These are phyloP conservation scores for Exidia glandulosa DNA, from an alignment of 768 basidiomycete species.

Conservation along the genomic window DNA sequence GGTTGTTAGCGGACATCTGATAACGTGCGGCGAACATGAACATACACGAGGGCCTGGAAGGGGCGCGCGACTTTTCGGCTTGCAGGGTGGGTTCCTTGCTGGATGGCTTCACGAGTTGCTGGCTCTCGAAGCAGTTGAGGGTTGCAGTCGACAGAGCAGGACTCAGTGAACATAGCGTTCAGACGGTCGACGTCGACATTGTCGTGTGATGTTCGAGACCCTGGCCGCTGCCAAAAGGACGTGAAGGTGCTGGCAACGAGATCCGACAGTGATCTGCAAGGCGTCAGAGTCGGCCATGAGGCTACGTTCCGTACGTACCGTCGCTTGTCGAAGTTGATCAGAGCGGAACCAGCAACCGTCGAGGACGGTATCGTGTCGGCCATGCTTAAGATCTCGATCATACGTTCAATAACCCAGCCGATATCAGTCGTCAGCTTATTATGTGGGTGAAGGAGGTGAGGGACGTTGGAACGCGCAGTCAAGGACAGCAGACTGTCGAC, in stretches of 20 bases:
- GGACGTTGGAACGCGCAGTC: conserved; percentile 37
- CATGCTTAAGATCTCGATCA: conserved; percentile 66
- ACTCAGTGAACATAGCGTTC: conserved; percentile 64
- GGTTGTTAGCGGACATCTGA: background rate
- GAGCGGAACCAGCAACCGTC: conserved; percentile 42
- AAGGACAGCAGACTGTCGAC: conserved; percentile 53
- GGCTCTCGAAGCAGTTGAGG: conserved; percentile 66
- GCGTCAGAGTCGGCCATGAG: conserved; percentile 7
- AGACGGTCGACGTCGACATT: conserved; percentile 65
- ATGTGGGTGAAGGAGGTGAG: conserved; percentile 28
- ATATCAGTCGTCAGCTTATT: conserved; percentile 60
- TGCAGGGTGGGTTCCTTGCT: conserved; percentile 27
- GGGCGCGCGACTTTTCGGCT: conserved; percentile 44
- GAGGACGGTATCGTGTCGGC: conserved; percentile 52
- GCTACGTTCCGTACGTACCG: conserved; percentile 37
- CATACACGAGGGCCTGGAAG: conserved; percentile 48
- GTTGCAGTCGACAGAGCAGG: conserved; percentile 51
- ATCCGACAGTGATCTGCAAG: conserved; percentile 50
- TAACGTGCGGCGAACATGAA: background rate
- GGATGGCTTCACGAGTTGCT: conserved; percentile 49
- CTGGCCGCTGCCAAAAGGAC: conserved; percentile 31
- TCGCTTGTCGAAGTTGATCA: conserved; percentile 77
- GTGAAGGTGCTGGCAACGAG: conserved; percentile 45
- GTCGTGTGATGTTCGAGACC: conserved; percentile 44
- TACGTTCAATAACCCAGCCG: conserved; percentile 73